Evolutionary conservation across 176 grass and related monocot species (phyloP), one percentile per base, ranked within the genome.

Genomic region (Phyllostachys edulis): DNA sequence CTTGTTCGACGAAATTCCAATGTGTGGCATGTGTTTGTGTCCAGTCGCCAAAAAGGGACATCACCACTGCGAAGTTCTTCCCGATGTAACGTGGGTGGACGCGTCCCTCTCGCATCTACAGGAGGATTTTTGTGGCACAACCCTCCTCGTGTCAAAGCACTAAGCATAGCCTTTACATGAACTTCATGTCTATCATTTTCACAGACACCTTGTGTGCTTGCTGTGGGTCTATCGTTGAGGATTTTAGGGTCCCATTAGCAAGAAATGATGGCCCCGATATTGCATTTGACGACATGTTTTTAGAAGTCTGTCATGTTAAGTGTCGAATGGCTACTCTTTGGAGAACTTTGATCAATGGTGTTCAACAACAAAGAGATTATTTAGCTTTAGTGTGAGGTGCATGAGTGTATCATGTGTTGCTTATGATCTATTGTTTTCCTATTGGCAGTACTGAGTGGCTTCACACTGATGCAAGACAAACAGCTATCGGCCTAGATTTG

Each of bases 81-180:
- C 75, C 94, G 57, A 98, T 94, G 87, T 98, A 95, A 95, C n/a
- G 66, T 92, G 6, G 93, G 93, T 2, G 93, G 93, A 6, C 85
- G 96, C 39, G 72, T 84, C 63, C 93, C 96, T 62, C 80, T 95
- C n/a, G 29, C 91, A 90, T 82, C 72, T 95, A 50, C 93, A 95
- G 86, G 93, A 98, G 77, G 96, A 98, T 80, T 95, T 98, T 85
- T 98, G 91, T 72, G 93, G 96, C 76, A 98, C 93, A 3, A 87
- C 91, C 80, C 89, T 98, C 84, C 91, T 98, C 87, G 92, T 89
- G 93, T 95, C 39, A 60, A 82, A 41, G 47, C 84, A 73, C 57
- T 78, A 71, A 57, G 47, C 75, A 11, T 29, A 29, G 42, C 9
- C 79, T 61, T 73, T 75, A 34, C 24, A 36, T 56, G 9, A 38